Conservation (phyloP, 495 filamentous ascomycete genomes). For the Trypethelium eluteriae region DNA sequence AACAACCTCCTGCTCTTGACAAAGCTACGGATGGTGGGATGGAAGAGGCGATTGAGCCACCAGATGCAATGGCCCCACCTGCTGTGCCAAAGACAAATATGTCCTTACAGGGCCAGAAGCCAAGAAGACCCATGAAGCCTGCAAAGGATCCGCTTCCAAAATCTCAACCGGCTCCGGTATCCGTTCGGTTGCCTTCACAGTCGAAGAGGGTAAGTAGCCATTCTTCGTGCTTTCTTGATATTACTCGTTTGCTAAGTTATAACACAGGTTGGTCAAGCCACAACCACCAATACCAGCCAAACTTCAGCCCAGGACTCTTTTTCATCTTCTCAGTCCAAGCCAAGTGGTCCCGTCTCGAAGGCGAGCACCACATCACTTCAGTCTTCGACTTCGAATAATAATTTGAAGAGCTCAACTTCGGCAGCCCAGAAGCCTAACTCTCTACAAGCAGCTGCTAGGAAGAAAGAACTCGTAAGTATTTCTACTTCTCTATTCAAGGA, state of each 20-base stretch:
- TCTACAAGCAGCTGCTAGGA: constrained; percentile 58
- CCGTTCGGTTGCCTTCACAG: constrained; percentile 68
- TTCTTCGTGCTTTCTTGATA: not conserved
- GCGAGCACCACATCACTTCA: constrained; percentile 27
- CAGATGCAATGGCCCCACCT: constrained; percentile 47
- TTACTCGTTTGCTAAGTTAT: constrained; percentile 20
- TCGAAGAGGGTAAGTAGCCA: constrained; percentile 23
- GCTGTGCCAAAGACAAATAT: constrained; percentile 51
- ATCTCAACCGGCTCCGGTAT: constrained; percentile 64
- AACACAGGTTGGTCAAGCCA: constrained; percentile 3
- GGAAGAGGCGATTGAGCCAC: constrained; percentile 38
- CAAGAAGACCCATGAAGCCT: constrained; percentile 58
- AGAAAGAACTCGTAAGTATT: constrained; percentile 54
- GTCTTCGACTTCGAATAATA: constrained; percentile 47
- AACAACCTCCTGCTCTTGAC: constrained; percentile 18
- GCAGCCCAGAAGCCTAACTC: constrained; percentile 54
- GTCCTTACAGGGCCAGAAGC: constrained; percentile 42
- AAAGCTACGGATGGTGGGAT: constrained; percentile 22
- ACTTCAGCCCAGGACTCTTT: constrained; percentile 14
- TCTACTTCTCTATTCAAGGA: not conserved
- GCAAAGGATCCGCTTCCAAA: constrained; percentile 59
- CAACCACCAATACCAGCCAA: constrained; percentile 6
- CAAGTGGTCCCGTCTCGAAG: constrained; percentile 38
- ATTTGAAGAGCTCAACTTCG: constrained; percentile 63
- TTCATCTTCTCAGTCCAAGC: constrained; percentile 11